These are phyloP conservation scores for Clarireedia hainanense DNA, from an alignment of 2,329 filamentous ascomycete genomes.

Conservation along the genomic window DNA sequence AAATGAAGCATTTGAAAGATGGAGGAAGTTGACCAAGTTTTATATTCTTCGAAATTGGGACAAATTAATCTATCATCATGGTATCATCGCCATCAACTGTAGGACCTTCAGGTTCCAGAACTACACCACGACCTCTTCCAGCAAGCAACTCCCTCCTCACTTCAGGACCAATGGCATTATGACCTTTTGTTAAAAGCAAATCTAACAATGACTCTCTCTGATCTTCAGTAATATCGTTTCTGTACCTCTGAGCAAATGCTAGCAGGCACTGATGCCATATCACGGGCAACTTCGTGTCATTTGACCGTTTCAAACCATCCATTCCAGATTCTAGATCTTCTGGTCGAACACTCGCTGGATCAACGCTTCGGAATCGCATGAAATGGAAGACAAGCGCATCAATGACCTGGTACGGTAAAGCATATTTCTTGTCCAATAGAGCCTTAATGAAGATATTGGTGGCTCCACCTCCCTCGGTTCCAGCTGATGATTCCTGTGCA, in stretches of 20 bases:
- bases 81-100: conserved; percentile 76
- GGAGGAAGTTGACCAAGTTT: neutral
- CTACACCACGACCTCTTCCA: conserved; percentile 75
- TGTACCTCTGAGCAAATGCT: conserved; percentile 87
- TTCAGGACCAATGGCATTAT: conserved; percentile 83
- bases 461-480: conserved; percentile 79
- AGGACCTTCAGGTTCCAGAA: conserved; percentile 49
- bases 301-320: conserved; percentile 39
- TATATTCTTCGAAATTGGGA: neutral
- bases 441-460: conserved; percentile 94
- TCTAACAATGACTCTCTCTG: conserved; percentile 88
- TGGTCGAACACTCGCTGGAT: conserved; percentile 47
- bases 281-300: conserved; percentile 70
- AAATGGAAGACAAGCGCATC: conserved; percentile 97
- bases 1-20: neutral
- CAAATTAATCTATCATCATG: conserved; percentile 59
- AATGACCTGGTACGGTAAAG: conserved; percentile 87
- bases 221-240: conserved; percentile 93
- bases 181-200: conserved; percentile 74
- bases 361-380: conserved; percentile 71
- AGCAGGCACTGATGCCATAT: conserved; percentile 94
- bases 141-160: conserved; percentile 82
- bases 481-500: conserved; percentile 75
- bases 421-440: conserved; percentile 93
- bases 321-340: conserved; percentile 44